These are phyloP conservation scores for Trichoderma gracile DNA, from an alignment of 2,329 filamentous ascomycete genomes.

Conservation along the genomic window DNA sequence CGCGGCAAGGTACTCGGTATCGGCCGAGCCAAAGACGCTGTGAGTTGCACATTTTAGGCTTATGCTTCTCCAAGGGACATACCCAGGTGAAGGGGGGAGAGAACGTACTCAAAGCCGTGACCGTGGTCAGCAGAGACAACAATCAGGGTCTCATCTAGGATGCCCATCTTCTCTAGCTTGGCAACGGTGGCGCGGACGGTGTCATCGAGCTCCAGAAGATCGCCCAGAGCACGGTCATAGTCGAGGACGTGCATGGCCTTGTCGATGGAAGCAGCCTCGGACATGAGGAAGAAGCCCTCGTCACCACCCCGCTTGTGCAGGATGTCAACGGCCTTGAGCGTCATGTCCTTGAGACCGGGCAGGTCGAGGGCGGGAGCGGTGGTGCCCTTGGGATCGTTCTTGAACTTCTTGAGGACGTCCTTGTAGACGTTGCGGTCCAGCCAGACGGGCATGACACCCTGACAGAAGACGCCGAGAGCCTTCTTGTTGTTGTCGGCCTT, in stretches of 20 bases:
- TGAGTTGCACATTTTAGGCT: constrained; percentile 5
- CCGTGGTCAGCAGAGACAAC: constrained; percentile 86
- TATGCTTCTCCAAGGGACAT: not conserved
- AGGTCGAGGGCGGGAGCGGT: constrained; percentile 68
- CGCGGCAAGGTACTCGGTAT: constrained; percentile 72
- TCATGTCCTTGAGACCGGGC: constrained; percentile 87
- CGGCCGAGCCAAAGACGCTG: constrained; percentile 73
- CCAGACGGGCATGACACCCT: constrained; percentile 77
- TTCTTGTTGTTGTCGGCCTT: constrained; percentile 58
- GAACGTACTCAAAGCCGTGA: constrained; percentile 71
- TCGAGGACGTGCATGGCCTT: constrained; percentile 88
- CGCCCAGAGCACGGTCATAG: constrained; percentile 81
- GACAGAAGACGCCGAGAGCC: constrained; percentile 76
- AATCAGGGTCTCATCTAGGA: constrained; percentile 74
- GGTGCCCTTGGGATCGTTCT: constrained; percentile 69
- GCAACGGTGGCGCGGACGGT: constrained; percentile 73
- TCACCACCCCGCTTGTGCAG: constrained; percentile 66
- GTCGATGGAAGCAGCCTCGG: constrained; percentile 80
- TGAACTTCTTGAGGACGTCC: constrained; percentile 64
- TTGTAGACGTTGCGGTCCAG: constrained; percentile 81
- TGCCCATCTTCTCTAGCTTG: constrained; percentile 65
- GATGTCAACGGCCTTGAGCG: constrained; percentile 79
- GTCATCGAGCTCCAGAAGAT: constrained; percentile 83
- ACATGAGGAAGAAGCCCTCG: constrained; percentile 85
- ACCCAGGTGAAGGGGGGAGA: not conserved